Percentiles rank a stretch among this genome's conserved stretches.
Conservation (phyloP, 768 basidiomycete species). For the Lactifluus subvellereus region DNA sequence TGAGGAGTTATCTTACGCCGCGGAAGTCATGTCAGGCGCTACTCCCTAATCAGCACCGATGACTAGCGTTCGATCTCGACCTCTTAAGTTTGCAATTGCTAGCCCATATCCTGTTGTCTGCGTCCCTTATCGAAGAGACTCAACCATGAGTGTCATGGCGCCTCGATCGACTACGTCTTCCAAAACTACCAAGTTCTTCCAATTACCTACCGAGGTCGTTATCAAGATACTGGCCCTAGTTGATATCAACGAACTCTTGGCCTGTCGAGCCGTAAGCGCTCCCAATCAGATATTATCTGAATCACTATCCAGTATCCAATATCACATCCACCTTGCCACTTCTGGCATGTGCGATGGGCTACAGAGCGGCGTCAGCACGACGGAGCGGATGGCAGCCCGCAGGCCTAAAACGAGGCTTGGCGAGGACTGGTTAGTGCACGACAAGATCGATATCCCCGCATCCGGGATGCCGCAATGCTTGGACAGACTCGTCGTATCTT, state of each 20-base stretch:
- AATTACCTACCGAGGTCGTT: too few species aligned
- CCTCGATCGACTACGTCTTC: too few species aligned
- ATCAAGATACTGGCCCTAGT: too few species aligned
- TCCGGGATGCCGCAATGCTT: neutral
- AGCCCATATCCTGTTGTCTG: too few species aligned
- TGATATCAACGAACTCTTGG: too few species aligned
- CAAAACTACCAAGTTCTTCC: too few species aligned
- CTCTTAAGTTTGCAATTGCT: too few species aligned
- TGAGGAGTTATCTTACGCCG: neutral
- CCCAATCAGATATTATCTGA: too few species aligned
- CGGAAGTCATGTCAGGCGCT: neutral
- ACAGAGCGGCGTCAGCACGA: neutral
- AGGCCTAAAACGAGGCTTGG: neutral
- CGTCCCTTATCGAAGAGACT: too few species aligned
- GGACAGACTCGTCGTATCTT: neutral
- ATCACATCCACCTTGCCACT: slow-evolving; percentile 6
- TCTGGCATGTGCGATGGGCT: slow-evolving; percentile 3
- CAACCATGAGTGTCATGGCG: too few species aligned
- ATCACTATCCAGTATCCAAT: neutral
- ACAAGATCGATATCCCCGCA: slow-evolving; percentile 4
- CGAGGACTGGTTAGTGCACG: slow-evolving; percentile 2
- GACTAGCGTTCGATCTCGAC: neutral
- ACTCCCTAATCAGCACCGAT: neutral
- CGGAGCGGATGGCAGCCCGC: neutral
- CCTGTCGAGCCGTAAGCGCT: too few species aligned